Evolutionary conservation across 768 basidiomycete species (phyloP), one percentile per base, ranked within the genome.

Genomic region (Boletus sp.): DNA sequence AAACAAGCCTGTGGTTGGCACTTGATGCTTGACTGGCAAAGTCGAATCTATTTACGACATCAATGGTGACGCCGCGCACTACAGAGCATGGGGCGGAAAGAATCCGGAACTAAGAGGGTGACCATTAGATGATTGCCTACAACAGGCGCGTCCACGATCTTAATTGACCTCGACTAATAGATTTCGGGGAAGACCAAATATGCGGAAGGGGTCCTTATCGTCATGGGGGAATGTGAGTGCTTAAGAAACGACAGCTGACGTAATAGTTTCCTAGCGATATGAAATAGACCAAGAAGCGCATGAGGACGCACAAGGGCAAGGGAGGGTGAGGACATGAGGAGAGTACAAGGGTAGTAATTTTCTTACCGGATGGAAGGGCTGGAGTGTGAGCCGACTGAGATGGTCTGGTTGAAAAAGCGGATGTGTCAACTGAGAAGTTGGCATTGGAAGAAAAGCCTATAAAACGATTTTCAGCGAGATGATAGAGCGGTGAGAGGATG

Each of bases 61-160:
- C 78, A 11, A 90, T 67, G 0, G 93, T 94, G 32, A 81, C 74
- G 44, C 83, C 76, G 41, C 93, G 82, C 7, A 93, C 77, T 6
- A 95, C 85, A 0, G 90, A 85, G 46, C 80, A 86, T 0, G 92
- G 89, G 52, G 78, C 77, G 1, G 85, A 82, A 8, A 94, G 78
- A 44, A 94, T 72, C 20, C 84, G 80, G 67, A 83, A 90, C 87
- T 92, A 60, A 29, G 36, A 10, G 11, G 14, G 40, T 51, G 20
- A 47, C 7, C 11, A n/a, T 46, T 28, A 11, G 18, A 28, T 18
- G 28, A 12, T 36, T 47, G 14, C 11, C 4, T 24, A 46, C 17
- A 49, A 40, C 5, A 20, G 29, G 24, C 24, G 33, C 14, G 24
- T 41, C 3, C 3, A 46, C 10, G 3, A 49, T n/a, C 45, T 35